A percentile compares a stretch with the other conserved stretches of the same genome.
Conservation (phyloP, 441 rosid genomes). For the Corymbia calophylla region DNA sequence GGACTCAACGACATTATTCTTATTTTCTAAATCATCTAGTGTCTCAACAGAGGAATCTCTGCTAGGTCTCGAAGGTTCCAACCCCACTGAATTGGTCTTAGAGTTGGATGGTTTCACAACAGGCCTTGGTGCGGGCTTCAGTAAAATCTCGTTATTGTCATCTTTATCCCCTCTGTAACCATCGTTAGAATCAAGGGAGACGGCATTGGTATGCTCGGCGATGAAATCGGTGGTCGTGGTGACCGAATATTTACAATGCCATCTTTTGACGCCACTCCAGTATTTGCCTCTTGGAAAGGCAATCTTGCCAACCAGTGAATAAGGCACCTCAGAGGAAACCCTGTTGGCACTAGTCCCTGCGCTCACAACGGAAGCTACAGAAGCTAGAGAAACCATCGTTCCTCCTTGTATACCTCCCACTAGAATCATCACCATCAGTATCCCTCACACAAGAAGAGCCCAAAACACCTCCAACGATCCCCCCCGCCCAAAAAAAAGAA, state of each 20-base stretch:
- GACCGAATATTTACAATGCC: conserved; percentile 76
- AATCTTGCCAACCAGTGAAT: conserved; percentile 56
- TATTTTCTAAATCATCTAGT: conserved; percentile 34
- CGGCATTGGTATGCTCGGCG: conserved; percentile 54
- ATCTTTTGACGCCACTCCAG: conserved; percentile 39
- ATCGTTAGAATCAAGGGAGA: conserved; percentile 46
- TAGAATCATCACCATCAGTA: background rate
- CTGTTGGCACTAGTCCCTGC: conserved; percentile 40
- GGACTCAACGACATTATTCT: conserved; percentile 72
- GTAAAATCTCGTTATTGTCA: conserved; percentile 39
- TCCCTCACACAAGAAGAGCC: background rate
- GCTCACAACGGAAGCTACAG: conserved; percentile 56
- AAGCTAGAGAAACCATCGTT: conserved; percentile 47
- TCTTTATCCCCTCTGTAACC: conserved; percentile 31
- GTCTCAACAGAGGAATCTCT: conserved; percentile 16
- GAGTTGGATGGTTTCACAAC: conserved; percentile 25
- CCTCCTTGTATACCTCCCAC: conserved; percentile 11
- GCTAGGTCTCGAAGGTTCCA: conserved; percentile 20
- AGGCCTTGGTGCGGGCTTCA: conserved; percentile 81
- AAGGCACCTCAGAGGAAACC: conserved; percentile 40
- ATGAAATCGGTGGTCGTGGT: conserved; percentile 63
- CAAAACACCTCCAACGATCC: background rate
- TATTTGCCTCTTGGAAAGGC: conserved; percentile 39
- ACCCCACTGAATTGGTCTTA: conserved; percentile 17
- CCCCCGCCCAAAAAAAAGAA: too few relatives aligned